Conservation (phyloP, 257 asterid genomes). For the Parsonsia alboflavescens region DNA sequence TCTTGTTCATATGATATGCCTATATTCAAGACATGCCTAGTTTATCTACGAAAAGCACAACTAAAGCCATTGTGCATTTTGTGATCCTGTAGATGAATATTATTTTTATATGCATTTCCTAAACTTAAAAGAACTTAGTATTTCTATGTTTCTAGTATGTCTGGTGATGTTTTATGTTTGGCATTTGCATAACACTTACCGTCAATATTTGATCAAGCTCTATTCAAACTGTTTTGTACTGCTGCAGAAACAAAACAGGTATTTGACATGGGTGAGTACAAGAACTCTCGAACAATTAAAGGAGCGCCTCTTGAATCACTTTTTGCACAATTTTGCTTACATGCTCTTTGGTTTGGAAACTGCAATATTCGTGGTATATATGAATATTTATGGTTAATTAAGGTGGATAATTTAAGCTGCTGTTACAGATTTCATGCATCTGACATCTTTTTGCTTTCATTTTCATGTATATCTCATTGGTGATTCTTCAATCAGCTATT, state of each 20-base stretch:
- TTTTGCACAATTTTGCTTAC: conserved; percentile 88
- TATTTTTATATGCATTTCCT: not conserved
- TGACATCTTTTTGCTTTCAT: conserved; percentile 1
- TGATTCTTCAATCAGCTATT: conserved; percentile 50
- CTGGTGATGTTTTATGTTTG: not conserved
- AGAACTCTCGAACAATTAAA: conserved; percentile 64
- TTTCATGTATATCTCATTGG: conserved; percentile 2
- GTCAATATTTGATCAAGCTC: conserved; percentile 13
- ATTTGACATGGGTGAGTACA: conserved; percentile 51
- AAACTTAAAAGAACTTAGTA: not conserved
- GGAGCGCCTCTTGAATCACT: conserved; percentile 85
- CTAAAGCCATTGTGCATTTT: not conserved
- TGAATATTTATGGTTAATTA: conserved; percentile 7
- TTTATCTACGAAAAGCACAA: not conserved
- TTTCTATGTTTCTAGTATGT: not conserved
- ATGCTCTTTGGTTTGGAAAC: conserved; percentile 92
- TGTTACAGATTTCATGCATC: not conserved
- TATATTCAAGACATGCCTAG: not conserved
- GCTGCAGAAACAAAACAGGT: conserved; percentile 33
- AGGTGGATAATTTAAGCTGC: not conserved
- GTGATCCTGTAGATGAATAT: not conserved
- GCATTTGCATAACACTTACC: not conserved
- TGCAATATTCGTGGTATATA: conserved; percentile 78
- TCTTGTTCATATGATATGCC: not conserved
- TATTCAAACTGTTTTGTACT: conserved; percentile 16